Base-by-base conservation (phyloP, 2,329 filamentous ascomycete species). In the Blastomyces parvus region DNA sequence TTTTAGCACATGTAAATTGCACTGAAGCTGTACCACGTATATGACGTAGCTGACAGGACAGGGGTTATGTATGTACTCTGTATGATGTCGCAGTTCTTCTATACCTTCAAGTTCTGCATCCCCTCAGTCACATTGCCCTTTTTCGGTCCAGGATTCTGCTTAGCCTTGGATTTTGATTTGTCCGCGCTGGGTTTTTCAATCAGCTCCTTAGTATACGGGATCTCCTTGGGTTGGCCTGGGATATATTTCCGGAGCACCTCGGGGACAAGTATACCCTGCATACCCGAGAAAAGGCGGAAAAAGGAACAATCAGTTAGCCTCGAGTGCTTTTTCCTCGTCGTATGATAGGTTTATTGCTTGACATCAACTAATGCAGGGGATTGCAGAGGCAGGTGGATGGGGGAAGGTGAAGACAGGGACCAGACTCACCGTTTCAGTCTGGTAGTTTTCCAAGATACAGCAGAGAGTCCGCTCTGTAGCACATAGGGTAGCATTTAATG, bases 401-500 rank as follows among this genome's bases (percentile, higher is more conserved):
- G 13, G 13, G 8, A 6, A 25, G 19, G 17, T 17, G 4, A 11
- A 44, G n/a, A n/a, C 14, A 17, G 40, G 40, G 17, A 14, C 13
- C 56, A 27, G 6, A 22, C 84, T 76, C 77, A 87, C 88, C 69
- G 93, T 89, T 72, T 91, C 87, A 0, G 88, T 94, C 81, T 99
- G 94, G 78, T 93, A 97, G 79, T 97, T 99, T 79, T 99, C 94
- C 48, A 99, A 84, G 53, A 99, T 82, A 74, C 93, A 97, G 83
- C 94, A 97, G 59, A 97, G 82, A 0, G 93, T 91, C 74, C 93
- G 85, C 74, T 96, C 92, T 0, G 93, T 97, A 22, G 93, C 93
- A 76, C 89, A 93, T 48, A 97, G 82, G 25, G 89, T 96, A 66
- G 89, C 89, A 79, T 97, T 97, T 65, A 97, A 81, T 50, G 89